Conservation (phyloP, 371 early-diverging fungal genomes). For the Fennellomyces sp. region DNA sequence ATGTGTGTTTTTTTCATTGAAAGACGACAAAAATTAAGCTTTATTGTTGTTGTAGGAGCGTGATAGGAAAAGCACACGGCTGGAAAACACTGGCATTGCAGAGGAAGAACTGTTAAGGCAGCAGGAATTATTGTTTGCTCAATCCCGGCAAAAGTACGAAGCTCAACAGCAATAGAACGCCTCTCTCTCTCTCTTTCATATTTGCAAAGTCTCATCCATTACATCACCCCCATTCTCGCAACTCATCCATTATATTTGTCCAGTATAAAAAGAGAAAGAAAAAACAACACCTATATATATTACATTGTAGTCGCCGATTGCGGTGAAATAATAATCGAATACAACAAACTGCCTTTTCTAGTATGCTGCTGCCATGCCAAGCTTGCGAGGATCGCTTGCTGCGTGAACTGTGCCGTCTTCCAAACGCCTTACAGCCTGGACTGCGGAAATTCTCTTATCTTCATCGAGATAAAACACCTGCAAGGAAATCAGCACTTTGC, state of each 20-base stretch:
- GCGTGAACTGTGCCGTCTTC: conserved; percentile 34
- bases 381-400: conserved; percentile 51
- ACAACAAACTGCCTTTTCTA: background rate
- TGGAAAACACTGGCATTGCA: conserved; percentile 89
- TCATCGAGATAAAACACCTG: background rate
- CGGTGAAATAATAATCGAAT: background rate
- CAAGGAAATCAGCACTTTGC: no score
- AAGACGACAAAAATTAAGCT: no score
- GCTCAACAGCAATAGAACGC: conserved; percentile 54
- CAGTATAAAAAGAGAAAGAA: no score
- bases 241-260: no score
- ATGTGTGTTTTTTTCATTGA: no score
- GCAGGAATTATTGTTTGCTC: conserved; percentile 95
- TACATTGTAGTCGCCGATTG: no score
- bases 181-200: background rate
- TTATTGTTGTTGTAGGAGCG: conserved; percentile 71
- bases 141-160: conserved; percentile 80
- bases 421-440: conserved; percentile 36
- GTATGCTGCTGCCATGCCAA: conserved; percentile 38
- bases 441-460: conserved; percentile 24
- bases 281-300: no score
- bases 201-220: background rate
- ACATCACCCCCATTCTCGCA: background rate
- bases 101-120: conserved; percentile 89
- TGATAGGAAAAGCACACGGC: conserved; percentile 83